Base-by-base conservation (phyloP, 441 rosid genomes). In the Pelargonium myrrhifolium region DNA sequence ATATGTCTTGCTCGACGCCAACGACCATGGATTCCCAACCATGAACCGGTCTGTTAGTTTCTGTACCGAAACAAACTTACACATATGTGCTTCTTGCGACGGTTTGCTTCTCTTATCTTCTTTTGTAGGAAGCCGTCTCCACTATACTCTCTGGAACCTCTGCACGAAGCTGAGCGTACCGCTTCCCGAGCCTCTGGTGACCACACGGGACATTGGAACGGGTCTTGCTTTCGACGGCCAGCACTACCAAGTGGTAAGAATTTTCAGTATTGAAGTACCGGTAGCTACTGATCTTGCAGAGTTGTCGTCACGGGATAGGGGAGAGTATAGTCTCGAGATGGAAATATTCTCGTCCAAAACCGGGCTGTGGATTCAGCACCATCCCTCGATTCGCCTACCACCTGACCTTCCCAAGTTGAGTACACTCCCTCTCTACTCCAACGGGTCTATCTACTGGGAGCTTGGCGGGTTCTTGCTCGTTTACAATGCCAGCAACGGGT, bases 101-200 rank as follows among this genome's bases (percentile, higher is more conserved):
- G 70, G 72, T 53, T 20, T 78, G 74, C 65, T 70, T 64, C 53
- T 78, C 47, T 45, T 78, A 31, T 26, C 66, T 5, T 12, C 64
- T 63, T 17, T 55, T 40, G 24, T 62, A 24, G 67, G 65, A 28
- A 68, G 53, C 15, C 0, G 14, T 47, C 45, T 72, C 3, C 43
- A n/a, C 45, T 69, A 64, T 59, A 15, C 37, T 47, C 37, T 74
- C 31, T 67, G 40, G 55, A 65, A 69, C 67, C 42, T 67, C 67
- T 68, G 59, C 35, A 65, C 76, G 9, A 61, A 69, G 67, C 69
- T 69, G 42, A 18, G 6, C 21, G 21, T 66, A 3, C 26, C 58
- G 14, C 78, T 78, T 59, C 74, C 81, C 5, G 71, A 26, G 42
- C 81, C 78, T 18, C 71, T 71, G 64, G 65, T 72, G 65, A 74